These are phyloP conservation scores for Pugionium dolabratum DNA, from an alignment of 345 rosid species.

Conservation along the genomic window DNA sequence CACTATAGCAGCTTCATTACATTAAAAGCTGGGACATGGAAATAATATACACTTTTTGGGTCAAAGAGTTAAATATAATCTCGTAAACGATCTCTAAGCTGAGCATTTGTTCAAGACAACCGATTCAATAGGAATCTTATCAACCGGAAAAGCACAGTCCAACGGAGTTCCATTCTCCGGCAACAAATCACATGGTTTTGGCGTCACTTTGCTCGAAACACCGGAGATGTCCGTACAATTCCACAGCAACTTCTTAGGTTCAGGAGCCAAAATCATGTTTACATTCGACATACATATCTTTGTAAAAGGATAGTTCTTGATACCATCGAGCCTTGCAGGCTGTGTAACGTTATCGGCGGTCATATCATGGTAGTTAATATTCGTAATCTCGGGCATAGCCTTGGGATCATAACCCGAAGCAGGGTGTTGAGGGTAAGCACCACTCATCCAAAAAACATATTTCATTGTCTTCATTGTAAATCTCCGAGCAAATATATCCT, in stretches of 20 bases:
- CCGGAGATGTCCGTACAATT: constrained; percentile 66
- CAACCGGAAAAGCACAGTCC: constrained; percentile 58
- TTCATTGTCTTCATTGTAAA: constrained; percentile 54
- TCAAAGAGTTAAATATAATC: neutral
- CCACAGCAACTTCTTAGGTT: constrained; percentile 60
- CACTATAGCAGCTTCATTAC: too few relatives aligned
- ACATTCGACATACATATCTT: constrained; percentile 74
- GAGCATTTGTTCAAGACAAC: constrained; percentile 52
- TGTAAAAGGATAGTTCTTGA: constrained; percentile 46
- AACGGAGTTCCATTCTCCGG: constrained; percentile 39
- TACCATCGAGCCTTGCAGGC: constrained; percentile 59
- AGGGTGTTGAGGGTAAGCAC: constrained; percentile 62
- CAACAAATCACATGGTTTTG: constrained; percentile 54
- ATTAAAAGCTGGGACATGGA: too few relatives aligned
- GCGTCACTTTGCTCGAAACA: constrained; percentile 54
- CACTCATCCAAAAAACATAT: constrained; percentile 78
- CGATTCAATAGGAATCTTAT: constrained; percentile 51
- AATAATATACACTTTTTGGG: too few relatives aligned
- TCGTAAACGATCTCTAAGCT: constrained; percentile 20
- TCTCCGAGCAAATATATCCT: constrained; percentile 27
- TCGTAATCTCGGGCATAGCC: constrained; percentile 54
- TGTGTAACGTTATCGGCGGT: constrained; percentile 62
- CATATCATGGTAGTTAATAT: constrained; percentile 60
- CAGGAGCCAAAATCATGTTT: constrained; percentile 42
- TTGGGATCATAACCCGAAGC: constrained; percentile 54